Base-by-base conservation (phyloP, 441 rosid genomes). In the Bocquillonia castaneifolia region DNA sequence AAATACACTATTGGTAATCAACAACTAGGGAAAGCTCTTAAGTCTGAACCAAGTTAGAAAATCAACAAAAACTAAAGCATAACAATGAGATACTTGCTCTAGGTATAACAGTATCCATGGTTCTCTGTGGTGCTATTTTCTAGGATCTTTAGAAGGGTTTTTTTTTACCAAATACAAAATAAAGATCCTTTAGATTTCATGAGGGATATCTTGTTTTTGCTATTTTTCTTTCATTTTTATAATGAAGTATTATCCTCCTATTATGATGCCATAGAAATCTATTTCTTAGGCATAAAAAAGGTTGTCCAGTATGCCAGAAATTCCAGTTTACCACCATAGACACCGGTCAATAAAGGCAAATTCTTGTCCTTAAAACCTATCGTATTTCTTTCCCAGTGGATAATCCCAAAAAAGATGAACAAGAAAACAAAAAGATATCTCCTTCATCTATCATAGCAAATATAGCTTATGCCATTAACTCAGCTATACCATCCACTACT, bases 11-110 rank as follows among this genome's bases (percentile, higher is more conserved):
- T 44, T 5, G 3, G 59, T 17, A 18, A 56, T 36, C 12, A 69
- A 18, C 25, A 44, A 26, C 34, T 12, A n/a, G 37, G 13, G 54
- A 34, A 14, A 53, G 18, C 45, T 23, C 54, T 20, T 26, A 22
- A 50, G 28, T 37, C 68, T 15, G 10, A 70, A 62, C n/a, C n/a
- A n/a, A n/a, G n/a, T n/a, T n/a, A n/a, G 20, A 28, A 66, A 52
- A 60, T 29, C 13, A 39, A 5, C 22, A 69, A 40, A 18, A 18
- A 32, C 18, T 2, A 34, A 45, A 53, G 13, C 1, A 37, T 28
- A 31, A 18, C 23, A 22, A 58, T 63, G 56, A 36, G 55, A 26
- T 6, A n/a, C n/a, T 55, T 28, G 17, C 14, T 1, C 47, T 42
- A 14, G 6, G 23, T 28, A 40, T 5, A 42, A 55, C 22, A n/a